Percentiles rank a stretch among this genome's conserved stretches.
Conservation (phyloP, 148 eudicot species). For the Camellia japonica region DNA sequence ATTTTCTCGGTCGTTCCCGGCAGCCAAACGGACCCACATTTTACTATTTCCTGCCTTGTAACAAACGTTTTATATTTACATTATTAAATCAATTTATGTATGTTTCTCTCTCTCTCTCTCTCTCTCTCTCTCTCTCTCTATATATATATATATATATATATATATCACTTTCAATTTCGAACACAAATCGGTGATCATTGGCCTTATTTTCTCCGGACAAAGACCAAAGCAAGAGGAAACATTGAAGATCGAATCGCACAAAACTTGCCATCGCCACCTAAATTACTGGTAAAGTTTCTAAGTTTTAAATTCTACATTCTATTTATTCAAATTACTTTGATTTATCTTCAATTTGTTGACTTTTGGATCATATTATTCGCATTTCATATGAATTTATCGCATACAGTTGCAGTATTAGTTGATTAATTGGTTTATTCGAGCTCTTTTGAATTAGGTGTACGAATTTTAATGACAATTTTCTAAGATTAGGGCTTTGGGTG, state of each 20-base stretch:
- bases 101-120: too few relatives aligned
- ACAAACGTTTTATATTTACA: too few relatives aligned
- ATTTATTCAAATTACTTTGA: background rate
- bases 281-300: slow-evolving; percentile 3
- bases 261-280: background rate
- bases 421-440: slow-evolving; percentile 11
- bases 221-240: background rate
- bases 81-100: too few relatives aligned
- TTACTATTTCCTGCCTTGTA: too few relatives aligned
- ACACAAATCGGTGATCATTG: background rate
- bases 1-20: too few relatives aligned
- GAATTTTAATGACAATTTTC: background rate
- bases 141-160: too few relatives aligned
- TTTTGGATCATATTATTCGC: background rate
- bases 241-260: background rate
- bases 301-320: background rate
- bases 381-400: background rate
- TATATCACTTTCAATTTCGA: too few relatives aligned
- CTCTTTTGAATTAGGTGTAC: background rate
- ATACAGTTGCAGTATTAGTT: background rate
- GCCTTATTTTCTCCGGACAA: slow-evolving; percentile 8
- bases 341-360: background rate
- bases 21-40: too few relatives aligned
- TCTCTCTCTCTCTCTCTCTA: too few relatives aligned
- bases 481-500: slow-evolving; percentile 11